Evolutionary conservation across 495 filamentous ascomycete species (phyloP), one percentile per base, ranked within the genome.

Genomic region (Mycothermus thermophilus): DNA sequence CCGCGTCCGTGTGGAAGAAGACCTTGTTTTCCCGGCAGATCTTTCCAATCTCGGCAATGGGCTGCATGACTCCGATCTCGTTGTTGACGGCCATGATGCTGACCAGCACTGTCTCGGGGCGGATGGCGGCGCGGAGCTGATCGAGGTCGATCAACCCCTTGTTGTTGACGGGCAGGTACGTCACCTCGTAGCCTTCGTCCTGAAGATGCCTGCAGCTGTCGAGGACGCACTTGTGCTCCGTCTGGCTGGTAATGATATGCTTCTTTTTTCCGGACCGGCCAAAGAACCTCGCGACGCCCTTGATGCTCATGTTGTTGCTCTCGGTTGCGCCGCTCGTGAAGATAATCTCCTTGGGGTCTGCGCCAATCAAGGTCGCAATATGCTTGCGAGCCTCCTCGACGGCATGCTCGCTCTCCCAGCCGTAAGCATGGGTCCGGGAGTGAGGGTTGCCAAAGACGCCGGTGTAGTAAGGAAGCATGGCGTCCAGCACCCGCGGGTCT

Each of bases 51-150:
- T 93, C 75, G 46, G 83, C 84, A 42, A 96, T 51, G 0, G 90
- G 92, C 58, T 97, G 90, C 36, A 97, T 87, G 19, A 97, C 90
- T 50, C 90, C 90, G 47, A 96, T 96, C 61, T 97, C 90, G 55
- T 97, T 97, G 68, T 97, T 97, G 25, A 97, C 92, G 1, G 92
- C 77, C 90, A 97, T 97, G 54, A 97, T 83, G 57, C 83, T 93
- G 49, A 96, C 87, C 13, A 97, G 63, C 31, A 70, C 74, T 20
- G 90, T 97, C 20, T 95, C 87, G 2, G 87, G 86, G 30, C 85
- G 75, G 40, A 97, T 87, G 10, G 88, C 83, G 7, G 74, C 78
- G 61, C 93, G 82, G n/a, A 97, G 69, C 48, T 88, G 72, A 37
- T 83, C 66, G 65, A 96, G 69, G 34, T 82, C 72, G 42, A 97